Conservation (phyloP, 2,329 filamentous ascomycete species). For the Colletotrichum tabaci region DNA sequence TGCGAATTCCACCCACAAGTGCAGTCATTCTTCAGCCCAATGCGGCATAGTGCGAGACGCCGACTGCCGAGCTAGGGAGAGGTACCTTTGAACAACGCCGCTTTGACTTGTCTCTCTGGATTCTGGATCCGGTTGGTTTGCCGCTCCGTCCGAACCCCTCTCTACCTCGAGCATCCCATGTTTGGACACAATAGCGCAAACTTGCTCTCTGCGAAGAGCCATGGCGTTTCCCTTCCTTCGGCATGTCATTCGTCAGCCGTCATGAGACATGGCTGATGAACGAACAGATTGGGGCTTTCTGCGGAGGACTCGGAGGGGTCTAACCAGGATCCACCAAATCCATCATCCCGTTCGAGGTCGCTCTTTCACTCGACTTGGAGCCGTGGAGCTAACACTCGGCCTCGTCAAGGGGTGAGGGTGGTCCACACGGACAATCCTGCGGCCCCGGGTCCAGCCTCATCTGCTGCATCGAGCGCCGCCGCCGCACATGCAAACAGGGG, state of each 20-base stretch:
- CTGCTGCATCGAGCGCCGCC: constrained; percentile 1
- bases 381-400: constrained; percentile 11
- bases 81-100: constrained; percentile 2
- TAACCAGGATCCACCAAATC: constrained; percentile 15
- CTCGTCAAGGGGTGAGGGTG: not conserved
- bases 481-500: constrained; percentile 9
- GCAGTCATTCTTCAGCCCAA: constrained; percentile 10
- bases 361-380: constrained; percentile 1
- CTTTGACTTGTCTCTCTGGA: constrained; percentile 28
- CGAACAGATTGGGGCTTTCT: not conserved
- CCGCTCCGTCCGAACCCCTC: constrained; percentile 19
- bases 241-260: constrained; percentile 15
- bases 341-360: constrained; percentile 13
- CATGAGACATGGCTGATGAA: constrained; percentile 11
- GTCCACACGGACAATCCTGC: not conserved
- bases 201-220: constrained; percentile 9
- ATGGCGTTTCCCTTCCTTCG: constrained; percentile 10
- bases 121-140: constrained; percentile 12
- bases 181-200: constrained; percentile 6
- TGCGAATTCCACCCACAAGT: constrained; percentile 1
- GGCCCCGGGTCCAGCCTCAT: constrained; percentile 8
- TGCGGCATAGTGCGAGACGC: constrained; percentile 18
- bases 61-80: constrained; percentile 15
- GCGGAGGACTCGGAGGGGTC: not conserved
- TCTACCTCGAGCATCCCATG: constrained; percentile 2